phyloP scores from a whole-genome alignment of 352 stramenopile species.

The Blastocystis sp. region DNA sequence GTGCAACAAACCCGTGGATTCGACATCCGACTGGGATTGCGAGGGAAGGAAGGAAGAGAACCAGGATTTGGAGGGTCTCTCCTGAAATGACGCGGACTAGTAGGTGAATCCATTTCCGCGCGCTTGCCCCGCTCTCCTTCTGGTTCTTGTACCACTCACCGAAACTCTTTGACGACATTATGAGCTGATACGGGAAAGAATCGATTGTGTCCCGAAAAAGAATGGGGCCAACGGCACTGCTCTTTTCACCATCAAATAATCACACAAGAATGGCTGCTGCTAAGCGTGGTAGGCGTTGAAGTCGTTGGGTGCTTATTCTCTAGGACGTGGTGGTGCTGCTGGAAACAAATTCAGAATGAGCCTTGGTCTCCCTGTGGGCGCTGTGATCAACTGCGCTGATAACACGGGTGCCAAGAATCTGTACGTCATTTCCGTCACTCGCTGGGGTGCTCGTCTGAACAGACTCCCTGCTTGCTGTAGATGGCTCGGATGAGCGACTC shows the following conservation, averaged over 20 bases:
- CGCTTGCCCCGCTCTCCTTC: not conserved
- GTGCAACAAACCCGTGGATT: not conserved
- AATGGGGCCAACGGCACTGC: not conserved
- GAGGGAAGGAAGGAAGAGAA: not conserved
- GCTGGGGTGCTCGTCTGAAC: constrained; percentile 97
- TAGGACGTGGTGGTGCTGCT: constrained; percentile 88
- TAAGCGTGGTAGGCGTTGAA: constrained; percentile 60
- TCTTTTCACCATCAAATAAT: not conserved
- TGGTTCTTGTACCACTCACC: constrained; percentile 24
- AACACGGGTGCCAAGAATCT: constrained; percentile 99
- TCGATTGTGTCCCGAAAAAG: not conserved
- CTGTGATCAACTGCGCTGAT: constrained; percentile 99
- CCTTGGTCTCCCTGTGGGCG: constrained; percentile 93
- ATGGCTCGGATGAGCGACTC: not conserved
- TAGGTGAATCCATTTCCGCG: too few relatives aligned
- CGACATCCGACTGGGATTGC: not conserved
- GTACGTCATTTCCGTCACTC: constrained; percentile 98
- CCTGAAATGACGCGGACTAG: not conserved
- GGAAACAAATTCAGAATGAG: constrained; percentile 99
- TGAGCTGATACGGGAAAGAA: not conserved
- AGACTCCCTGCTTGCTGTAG: constrained; percentile 90
- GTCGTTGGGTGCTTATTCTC: not conserved
- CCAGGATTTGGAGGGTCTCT: not conserved
- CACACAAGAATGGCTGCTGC: constrained; percentile 56
- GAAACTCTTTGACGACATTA: constrained; percentile 38